These are phyloP conservation scores for Aciculosporium take DNA, from an alignment of 2,329 filamentous ascomycete genomes.

Conservation along the genomic window DNA sequence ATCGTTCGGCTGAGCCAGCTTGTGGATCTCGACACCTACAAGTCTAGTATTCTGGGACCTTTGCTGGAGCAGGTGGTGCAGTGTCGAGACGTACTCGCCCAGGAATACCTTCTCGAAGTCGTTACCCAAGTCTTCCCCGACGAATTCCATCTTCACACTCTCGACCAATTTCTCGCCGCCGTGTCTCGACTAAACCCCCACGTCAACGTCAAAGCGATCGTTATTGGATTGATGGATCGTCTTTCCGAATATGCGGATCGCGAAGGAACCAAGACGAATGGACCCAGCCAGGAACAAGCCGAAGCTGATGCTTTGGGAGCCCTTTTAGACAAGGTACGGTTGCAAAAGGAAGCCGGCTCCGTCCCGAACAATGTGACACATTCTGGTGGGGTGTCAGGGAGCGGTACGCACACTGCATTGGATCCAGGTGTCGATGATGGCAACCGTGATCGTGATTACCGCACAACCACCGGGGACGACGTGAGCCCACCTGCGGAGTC, in stretches of 20 bases:
- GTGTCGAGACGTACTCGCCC: conserved; percentile 88
- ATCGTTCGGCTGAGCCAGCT: conserved; percentile 88
- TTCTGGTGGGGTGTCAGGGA: conserved; percentile 22
- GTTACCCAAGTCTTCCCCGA: conserved; percentile 98
- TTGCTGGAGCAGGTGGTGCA: conserved; percentile 94
- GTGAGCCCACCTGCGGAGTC: conserved; percentile 17
- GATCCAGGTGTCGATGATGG: conserved; percentile 20
- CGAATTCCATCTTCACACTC: conserved; percentile 92
- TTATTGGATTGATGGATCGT: conserved; percentile 95
- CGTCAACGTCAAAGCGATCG: conserved; percentile 95
- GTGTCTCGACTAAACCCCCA: conserved; percentile 88
- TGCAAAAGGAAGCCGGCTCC: conserved; percentile 40
- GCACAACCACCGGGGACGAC: conserved; percentile 16
- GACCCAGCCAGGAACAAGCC: conserved; percentile 57
- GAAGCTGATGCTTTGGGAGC: conserved; percentile 74
- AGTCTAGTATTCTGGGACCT: conserved; percentile 74
- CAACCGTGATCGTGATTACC: conserved; percentile 8
- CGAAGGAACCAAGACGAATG: conserved; percentile 58
- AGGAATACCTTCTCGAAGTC: conserved; percentile 94
- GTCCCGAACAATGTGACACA: conserved; percentile 10
- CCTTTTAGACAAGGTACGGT: conserved; percentile 62
- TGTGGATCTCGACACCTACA: conserved; percentile 90
- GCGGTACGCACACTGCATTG: conserved; percentile 14
- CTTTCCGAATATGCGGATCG: conserved; percentile 88
- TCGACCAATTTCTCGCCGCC: conserved; percentile 87